phyloP scores from a whole-genome alignment of 2,329 filamentous ascomycete species.

The Talaromyces verruculosus region DNA sequence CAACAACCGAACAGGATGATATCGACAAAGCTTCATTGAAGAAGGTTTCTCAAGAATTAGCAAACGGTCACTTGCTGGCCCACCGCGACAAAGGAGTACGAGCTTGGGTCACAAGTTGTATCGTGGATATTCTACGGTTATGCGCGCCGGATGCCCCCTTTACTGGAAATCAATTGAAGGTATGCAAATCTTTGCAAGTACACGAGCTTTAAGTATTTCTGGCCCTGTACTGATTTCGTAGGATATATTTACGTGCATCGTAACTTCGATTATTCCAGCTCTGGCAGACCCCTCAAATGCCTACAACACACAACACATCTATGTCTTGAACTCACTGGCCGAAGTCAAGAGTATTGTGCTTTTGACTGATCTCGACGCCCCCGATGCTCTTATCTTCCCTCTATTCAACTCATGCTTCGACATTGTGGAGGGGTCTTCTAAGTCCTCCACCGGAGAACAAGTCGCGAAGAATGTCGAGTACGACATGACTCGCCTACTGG shows the following conservation, averaged over 20 bases:
- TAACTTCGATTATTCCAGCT: slow-evolving; percentile 78
- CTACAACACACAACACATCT: slow-evolving; percentile 91
- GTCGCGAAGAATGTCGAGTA: slow-evolving; percentile 92
- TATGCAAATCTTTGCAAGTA: slow-evolving; percentile 41
- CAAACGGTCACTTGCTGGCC: slow-evolving; percentile 73
- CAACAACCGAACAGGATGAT: slow-evolving; percentile 82
- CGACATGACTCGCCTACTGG: slow-evolving; percentile 82
- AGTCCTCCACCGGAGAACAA: slow-evolving; percentile 72
- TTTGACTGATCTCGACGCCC: slow-evolving; percentile 79
- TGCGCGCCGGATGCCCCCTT: slow-evolving; percentile 96
- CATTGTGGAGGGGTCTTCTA: slow-evolving; percentile 76
- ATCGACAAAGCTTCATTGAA: slow-evolving; percentile 79
- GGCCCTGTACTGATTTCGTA: slow-evolving; percentile 41
- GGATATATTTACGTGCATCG: slow-evolving; percentile 91
- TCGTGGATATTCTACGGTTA: slow-evolving; percentile 89
- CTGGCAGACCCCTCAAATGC: slow-evolving; percentile 83
- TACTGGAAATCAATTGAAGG: slow-evolving; percentile 85
- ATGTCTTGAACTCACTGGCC: slow-evolving; percentile 81
- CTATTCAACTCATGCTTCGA: slow-evolving; percentile 92
- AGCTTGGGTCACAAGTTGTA: slow-evolving; percentile 81
- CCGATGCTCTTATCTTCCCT: slow-evolving; percentile 73
- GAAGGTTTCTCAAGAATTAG: slow-evolving; percentile 81
- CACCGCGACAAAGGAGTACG: slow-evolving; percentile 94
- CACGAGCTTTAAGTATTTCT: not conserved
- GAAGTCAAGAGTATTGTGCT: slow-evolving; percentile 94